A percentile compares a stretch with the other conserved stretches of the same genome.
Conservation (phyloP, 2,329 filamentous ascomycete genomes). For the Tolypocladium ovalisporum region DNA sequence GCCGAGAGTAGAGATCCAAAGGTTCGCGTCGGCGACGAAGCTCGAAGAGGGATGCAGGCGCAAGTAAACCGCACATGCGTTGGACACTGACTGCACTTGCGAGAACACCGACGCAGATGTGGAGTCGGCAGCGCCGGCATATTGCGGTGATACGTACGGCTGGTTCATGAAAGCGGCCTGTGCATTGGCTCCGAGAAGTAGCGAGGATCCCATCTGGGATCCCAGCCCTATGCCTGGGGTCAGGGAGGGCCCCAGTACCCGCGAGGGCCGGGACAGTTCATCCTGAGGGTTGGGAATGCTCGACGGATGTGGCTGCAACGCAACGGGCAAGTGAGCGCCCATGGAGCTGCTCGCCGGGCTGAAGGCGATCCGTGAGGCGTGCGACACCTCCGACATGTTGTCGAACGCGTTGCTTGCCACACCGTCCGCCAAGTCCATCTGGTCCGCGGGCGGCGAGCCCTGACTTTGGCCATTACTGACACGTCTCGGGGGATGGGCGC, state of each 20-base stretch:
- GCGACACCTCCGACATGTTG: slow-evolving; percentile 11
- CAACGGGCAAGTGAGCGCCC: slow-evolving; percentile 9
- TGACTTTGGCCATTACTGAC: not conserved
- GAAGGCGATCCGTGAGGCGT: slow-evolving; percentile 12
- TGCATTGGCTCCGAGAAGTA: slow-evolving; percentile 25
- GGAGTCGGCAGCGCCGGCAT: slow-evolving; percentile 11
- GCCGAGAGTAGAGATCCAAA: slow-evolving; percentile 58
- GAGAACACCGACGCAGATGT: slow-evolving; percentile 13
- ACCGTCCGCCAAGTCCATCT: slow-evolving; percentile 9
- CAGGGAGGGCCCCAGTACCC: slow-evolving; percentile 14
- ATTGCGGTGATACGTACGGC: slow-evolving; percentile 19
- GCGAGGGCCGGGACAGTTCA: slow-evolving; percentile 10
- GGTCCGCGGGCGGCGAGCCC: slow-evolving; percentile 4
- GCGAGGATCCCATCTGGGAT: slow-evolving; percentile 25
- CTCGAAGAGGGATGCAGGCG: slow-evolving; percentile 56
- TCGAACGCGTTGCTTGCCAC: slow-evolving; percentile 12
- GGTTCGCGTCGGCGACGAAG: slow-evolving; percentile 34
- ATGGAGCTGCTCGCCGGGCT: slow-evolving; percentile 9
- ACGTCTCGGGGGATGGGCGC: not conserved
- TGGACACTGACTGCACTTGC: slow-evolving; percentile 8
- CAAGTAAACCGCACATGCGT: slow-evolving; percentile 50
- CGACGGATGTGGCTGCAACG: slow-evolving; percentile 12
- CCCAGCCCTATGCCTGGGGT: slow-evolving; percentile 16
- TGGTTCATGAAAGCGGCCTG: slow-evolving; percentile 24
- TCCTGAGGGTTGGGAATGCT: slow-evolving; percentile 7